Evolutionary conservation across 106 monocot genomes (phyloP), one percentile per base, ranked within the genome.

Genomic region (Acorus calamus): DNA sequence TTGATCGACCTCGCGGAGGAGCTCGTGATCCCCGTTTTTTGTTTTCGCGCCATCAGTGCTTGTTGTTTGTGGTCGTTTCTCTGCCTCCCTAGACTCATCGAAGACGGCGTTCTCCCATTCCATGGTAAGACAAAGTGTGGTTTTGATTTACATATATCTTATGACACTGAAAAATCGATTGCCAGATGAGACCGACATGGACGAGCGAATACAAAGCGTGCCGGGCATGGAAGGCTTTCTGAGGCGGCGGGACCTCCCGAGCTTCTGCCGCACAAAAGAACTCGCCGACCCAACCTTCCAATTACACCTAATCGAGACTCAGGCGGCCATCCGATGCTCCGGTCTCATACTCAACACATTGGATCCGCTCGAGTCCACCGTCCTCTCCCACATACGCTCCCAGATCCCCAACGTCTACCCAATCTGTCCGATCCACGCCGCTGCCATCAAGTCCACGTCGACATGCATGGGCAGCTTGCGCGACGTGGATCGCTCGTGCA

Each of bases 51-150:
- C 8, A 69, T 56, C 63, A 76, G 80, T 11, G 56, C 75, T 0
- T 76, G 71, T 11, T 58, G 71, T 67, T 67, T 59, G 56, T 80
- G 71, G 76, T 67, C 68, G 14, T 80, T 58, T 64, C 46, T 13
- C 53, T 62, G 8, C 55, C 14, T 68, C n/a, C 80, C 71, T 0
- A 51, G 55, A 3, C 80, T 80, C 57, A 68, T 80, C 3, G 42
- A 76, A 6, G 55, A 10, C 0, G 72, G 80, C 3, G 67, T 68
- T n/a, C 4, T 80, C 7, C 80, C 80, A 0, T 76, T 72, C 11
- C 67, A 75, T 50, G 80, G 75, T 75, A 11, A 4, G 42, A 46
- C 28, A 28, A 28, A 28, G 28, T 28, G 0, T 28, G 28, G 28
- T 28, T 28, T 28, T 28, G 28, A 28, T 28, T 28, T 28, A 28